phyloP scores from a whole-genome alignment of 768 basidiomycete genomes.

The Ramaria rubella region DNA sequence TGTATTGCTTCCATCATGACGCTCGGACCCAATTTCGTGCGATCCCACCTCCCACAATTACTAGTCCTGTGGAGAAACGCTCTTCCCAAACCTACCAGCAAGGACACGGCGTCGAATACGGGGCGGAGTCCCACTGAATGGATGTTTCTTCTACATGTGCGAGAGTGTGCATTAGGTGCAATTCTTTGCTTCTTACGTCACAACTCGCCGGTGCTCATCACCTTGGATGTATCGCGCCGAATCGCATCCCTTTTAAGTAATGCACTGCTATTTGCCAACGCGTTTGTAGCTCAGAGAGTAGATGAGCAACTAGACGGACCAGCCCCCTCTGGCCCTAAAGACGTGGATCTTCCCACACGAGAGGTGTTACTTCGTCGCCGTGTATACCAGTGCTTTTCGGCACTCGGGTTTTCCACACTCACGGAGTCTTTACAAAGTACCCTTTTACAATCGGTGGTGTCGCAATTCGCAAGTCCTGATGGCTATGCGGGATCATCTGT shows the following conservation, averaged over 20 bases:
- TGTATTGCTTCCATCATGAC: constrained; percentile 85
- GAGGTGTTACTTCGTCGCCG: constrained; percentile 81
- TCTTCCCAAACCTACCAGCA: constrained; percentile 87
- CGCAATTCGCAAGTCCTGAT: constrained; percentile 83
- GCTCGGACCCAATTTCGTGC: constrained; percentile 89
- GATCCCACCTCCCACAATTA: constrained; percentile 87
- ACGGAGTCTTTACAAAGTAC: constrained; percentile 77
- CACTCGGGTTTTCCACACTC: constrained; percentile 71
- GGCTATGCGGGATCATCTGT: constrained; percentile 75
- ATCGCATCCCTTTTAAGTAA: constrained; percentile 84
- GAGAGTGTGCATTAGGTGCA: constrained; percentile 85
- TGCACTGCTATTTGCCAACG: constrained; percentile 81
- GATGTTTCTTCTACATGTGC: constrained; percentile 84
- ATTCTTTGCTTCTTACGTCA: constrained; percentile 82
- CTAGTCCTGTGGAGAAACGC: constrained; percentile 97
- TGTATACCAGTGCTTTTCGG: constrained; percentile 84
- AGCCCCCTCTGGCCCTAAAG: constrained; percentile 26
- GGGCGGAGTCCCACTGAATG: constrained; percentile 73
- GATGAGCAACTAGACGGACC: constrained; percentile 53
- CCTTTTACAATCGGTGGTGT: constrained; percentile 73
- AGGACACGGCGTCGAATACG: constrained; percentile 58
- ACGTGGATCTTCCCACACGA: constrained; percentile 61
- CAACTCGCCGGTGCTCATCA: constrained; percentile 69
- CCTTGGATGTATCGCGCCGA: constrained; percentile 85
- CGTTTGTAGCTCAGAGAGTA: constrained; percentile 64